Evolutionary conservation across 2,329 filamentous ascomycete species (phyloP), one percentile per base, ranked within the genome.

Genomic region (Xylaria sp.): DNA sequence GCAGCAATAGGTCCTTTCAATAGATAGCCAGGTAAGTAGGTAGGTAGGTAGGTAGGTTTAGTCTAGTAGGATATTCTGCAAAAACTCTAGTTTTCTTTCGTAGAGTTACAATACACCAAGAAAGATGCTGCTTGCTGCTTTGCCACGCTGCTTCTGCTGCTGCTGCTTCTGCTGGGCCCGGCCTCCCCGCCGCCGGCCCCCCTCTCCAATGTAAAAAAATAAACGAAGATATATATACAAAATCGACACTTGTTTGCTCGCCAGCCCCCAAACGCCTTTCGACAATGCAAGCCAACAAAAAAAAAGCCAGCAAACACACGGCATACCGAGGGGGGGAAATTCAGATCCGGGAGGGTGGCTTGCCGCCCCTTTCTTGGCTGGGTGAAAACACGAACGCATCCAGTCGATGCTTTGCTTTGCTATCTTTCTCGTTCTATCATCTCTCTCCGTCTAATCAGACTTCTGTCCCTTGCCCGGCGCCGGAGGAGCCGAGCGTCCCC

Each of bases 401-500:
- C 48, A 41, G 49, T 47, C 47, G 45, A 49, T 40, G 38, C 47
- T 39, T 49, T 56, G 40, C 52, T 51, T 52, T 44, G 47, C 42
- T 19, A 39, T 40, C 22, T n/a, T 17, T 7, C 17, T 40, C 44
- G n/a, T 17, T 38, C 18, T n/a, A n/a, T n/a, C n/a, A n/a, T 18
- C 13, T 42, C 22, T 39, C 38, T 43, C 21, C 40, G 9, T 46
- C 62, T 22, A 79, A 58, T 80, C 77, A n/a, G 71, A 66, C 67
- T 81, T 80, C 67, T 76, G 77, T 26, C 73, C 76, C 61, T 78
- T 79, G 40, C 61, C 50, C 9, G 52, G 57, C 26, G 51, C 56
- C n/a, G 64, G 61, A 2, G 66, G 63, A 9, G 63, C 67, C 16
- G 67, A 61, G 41, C 77, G 72, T 19, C 74, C 75, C 34, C 76